Conservation (phyloP, 441 rosid species). For the Codiaeum variegatum region DNA sequence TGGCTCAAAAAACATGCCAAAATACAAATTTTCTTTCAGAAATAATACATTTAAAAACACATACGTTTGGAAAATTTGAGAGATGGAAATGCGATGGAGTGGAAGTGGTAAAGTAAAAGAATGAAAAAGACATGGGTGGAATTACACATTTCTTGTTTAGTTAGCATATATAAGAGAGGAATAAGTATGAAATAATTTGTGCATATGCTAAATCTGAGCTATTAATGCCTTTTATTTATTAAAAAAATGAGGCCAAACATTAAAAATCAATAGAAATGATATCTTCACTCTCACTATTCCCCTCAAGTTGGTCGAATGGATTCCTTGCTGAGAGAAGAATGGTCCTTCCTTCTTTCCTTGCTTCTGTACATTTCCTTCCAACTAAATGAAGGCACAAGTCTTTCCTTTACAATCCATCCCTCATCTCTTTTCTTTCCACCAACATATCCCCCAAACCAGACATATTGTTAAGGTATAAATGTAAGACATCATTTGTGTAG, state of each 20-base stretch:
- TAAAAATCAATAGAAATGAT: background rate
- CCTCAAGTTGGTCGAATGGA: background rate
- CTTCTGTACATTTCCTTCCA: background rate
- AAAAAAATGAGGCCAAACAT: background rate
- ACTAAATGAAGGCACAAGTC: background rate
- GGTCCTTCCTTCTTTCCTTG: background rate
- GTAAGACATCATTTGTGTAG: constrained; percentile 3
- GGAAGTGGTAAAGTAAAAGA: background rate
- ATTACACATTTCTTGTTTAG: background rate
- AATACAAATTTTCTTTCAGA: background rate
- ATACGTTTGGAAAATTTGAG: background rate
- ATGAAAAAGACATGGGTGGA: background rate
- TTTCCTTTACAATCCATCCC: background rate
- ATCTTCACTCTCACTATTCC: background rate
- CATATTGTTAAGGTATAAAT: background rate
- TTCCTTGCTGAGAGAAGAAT: background rate
- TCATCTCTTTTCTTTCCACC: background rate
- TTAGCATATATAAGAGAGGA: background rate
- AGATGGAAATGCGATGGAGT: background rate
- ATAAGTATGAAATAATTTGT: background rate
- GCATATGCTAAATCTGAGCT: background rate
- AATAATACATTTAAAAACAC: background rate
- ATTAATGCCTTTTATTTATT: background rate
- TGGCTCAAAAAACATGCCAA: background rate
- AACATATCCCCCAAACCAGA: background rate